A percentile compares a stretch with the other conserved stretches of the same genome.
Conservation (phyloP, 257 asterid species). For the Lycium ferocissimum region DNA sequence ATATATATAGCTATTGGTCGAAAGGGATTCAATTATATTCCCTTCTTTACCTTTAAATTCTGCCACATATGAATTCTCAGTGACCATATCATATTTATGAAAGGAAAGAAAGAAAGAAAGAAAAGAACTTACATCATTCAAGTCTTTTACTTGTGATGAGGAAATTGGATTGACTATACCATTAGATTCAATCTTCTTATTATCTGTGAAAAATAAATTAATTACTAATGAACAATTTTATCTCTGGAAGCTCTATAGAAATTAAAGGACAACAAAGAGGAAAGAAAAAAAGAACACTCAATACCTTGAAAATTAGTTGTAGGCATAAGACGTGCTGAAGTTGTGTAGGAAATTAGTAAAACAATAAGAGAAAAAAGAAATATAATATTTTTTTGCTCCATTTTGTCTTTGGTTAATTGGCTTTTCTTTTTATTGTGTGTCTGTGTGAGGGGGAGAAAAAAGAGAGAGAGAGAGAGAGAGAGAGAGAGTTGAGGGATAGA, state of each 20-base stretch:
- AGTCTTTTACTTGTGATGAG: neutral
- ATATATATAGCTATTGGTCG: neutral
- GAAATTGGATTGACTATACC: neutral
- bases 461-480: neutral
- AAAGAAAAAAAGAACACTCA: neutral
- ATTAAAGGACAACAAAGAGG: neutral
- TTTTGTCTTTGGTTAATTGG: neutral
- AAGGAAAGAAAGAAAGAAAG: neutral
- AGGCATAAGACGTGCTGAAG: slow-evolving; percentile 19
- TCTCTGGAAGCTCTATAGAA: neutral
- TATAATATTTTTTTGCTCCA: slow-evolving; percentile 17
- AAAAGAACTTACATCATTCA: slow-evolving; percentile 14
- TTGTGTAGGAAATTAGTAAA: slow-evolving; percentile 24
- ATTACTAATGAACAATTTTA: neutral
- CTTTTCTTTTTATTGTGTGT: neutral
- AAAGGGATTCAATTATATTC: neutral
- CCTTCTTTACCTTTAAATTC: no score
- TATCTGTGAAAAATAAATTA: neutral
- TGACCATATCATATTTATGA: neutral
- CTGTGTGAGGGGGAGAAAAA: neutral
- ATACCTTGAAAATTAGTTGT: neutral
- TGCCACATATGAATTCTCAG: no score
- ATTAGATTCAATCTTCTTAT: neutral
- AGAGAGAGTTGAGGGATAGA: neutral
- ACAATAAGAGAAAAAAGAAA: slow-evolving; percentile 17